Evolutionary conservation across 768 basidiomycete species (phyloP), one percentile per base, ranked within the genome.

Genomic region (Amanita fuliginea): DNA sequence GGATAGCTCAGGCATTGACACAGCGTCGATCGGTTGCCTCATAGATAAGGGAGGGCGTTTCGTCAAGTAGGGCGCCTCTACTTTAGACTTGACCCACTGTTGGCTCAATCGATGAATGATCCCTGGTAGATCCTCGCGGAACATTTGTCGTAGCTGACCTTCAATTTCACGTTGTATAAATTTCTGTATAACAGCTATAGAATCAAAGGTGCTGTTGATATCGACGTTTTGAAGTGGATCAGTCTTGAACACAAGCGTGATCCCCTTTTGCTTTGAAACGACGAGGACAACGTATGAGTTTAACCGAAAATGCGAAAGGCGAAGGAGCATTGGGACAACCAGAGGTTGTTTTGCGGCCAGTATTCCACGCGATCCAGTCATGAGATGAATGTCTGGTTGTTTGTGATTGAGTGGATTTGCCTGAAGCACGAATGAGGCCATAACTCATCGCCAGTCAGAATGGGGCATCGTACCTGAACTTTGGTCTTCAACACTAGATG

Each of bases 191-290:
- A 97, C 94, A 41, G 89, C 91, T 54, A 99, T 95, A 3, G 90
- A 92, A 66, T 99, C 96, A 59, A 99, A 99, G 2, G 94, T 97
- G 64, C 86, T 88, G 66, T 87, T 93, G 62, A 99, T 98, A 61
- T 98, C 90, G 47, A 99, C 93, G 56, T 91, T 89, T 67, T 99
- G 93, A 34, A 99, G 76, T 1, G 96, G 96, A 66, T 99, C 96
- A 32, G 96, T 98, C 70, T 98, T 98, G 80, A 99, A 99, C 21
- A 98, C 96, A 47, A 99, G 81, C 0, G 96, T 98, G 62, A 98
- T 97, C 37, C 96, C 96, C 61, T 97, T 97, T 62, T 93, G 90
- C 56, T 90, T 88, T 21, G 94, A 97, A 51, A 99, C 90, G 58
- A 98, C 94, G 51, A 99, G 81, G 55, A 98, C 94, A 58, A 99